phyloP scores from a whole-genome alignment of 257 asterid genomes.

The Leonotis leonurus region DNA sequence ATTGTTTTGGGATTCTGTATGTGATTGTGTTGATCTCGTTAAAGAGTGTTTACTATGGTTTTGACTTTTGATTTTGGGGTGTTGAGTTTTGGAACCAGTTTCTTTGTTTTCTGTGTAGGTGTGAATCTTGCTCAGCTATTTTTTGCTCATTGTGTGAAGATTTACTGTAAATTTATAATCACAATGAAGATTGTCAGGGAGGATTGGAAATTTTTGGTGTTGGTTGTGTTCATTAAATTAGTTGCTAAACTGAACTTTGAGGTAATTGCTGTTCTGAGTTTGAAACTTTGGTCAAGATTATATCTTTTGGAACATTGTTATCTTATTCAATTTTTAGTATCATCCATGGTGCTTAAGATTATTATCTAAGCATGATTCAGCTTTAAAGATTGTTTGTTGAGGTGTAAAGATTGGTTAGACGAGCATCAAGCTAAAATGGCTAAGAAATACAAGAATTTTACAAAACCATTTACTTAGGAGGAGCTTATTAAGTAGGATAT shows the following conservation, averaged over 20 bases:
- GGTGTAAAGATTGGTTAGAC: too few species aligned
- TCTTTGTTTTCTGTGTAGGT: neutral
- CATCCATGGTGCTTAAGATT: neutral
- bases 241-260: neutral
- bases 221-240: neutral
- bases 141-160: neutral
- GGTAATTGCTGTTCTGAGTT: neutral
- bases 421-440: too few species aligned
- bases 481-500: too few species aligned
- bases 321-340: too few species aligned
- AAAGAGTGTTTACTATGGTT: too few species aligned
- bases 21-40: conserved; percentile 10
- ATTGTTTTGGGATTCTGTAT: neutral
- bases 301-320: too few species aligned
- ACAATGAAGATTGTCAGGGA: neutral
- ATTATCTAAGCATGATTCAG: neutral
- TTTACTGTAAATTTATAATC: neutral
- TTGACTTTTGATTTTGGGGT: too few species aligned
- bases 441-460: too few species aligned
- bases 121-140: conserved; percentile 10
- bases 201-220: too few species aligned
- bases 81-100: neutral
- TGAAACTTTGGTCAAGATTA: neutral
- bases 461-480: too few species aligned
- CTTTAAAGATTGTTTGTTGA: too few species aligned